phyloP scores from a whole-genome alignment of 1,139 yeast genomes.

The Protomyces arabidopsidicola region DNA sequence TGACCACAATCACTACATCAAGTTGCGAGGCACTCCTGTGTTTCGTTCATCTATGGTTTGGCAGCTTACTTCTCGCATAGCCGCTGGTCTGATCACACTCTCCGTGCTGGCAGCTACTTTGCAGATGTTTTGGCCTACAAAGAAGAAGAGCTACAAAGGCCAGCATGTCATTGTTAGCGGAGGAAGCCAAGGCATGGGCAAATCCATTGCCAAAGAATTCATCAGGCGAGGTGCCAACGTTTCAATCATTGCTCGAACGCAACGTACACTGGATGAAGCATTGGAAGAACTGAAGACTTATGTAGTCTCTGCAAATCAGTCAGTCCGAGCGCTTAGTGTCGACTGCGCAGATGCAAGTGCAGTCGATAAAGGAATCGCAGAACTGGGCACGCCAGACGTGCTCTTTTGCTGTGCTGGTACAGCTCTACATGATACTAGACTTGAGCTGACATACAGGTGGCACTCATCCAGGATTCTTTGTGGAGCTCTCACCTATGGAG shows the following conservation, averaged over 20 bases:
- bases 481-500: constrained; percentile 58
- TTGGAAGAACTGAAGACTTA: constrained; percentile 40
- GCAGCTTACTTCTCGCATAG: neutral
- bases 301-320: constrained; percentile 38
- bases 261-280: constrained; percentile 51
- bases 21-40: too few relatives aligned
- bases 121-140: constrained; percentile 10
- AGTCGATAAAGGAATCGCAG: constrained; percentile 47
- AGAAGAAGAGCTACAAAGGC: constrained; percentile 1
- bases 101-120: neutral
- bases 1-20: too few relatives aligned
- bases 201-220: constrained; percentile 62
- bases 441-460: constrained; percentile 44
- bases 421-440: neutral
- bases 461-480: constrained; percentile 71
- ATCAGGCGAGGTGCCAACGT: constrained; percentile 59
- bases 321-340: constrained; percentile 51
- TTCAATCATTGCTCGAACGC: constrained; percentile 71
- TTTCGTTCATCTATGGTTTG: neutral
- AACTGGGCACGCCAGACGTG: constrained; percentile 54
- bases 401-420: constrained; percentile 74
- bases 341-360: constrained; percentile 61
- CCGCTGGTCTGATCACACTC: neutral
- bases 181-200: constrained; percentile 93
- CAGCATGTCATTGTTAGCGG: constrained; percentile 77